Conservation (phyloP, 768 basidiomycete species). For the Amanita pallidorosea region DNA sequence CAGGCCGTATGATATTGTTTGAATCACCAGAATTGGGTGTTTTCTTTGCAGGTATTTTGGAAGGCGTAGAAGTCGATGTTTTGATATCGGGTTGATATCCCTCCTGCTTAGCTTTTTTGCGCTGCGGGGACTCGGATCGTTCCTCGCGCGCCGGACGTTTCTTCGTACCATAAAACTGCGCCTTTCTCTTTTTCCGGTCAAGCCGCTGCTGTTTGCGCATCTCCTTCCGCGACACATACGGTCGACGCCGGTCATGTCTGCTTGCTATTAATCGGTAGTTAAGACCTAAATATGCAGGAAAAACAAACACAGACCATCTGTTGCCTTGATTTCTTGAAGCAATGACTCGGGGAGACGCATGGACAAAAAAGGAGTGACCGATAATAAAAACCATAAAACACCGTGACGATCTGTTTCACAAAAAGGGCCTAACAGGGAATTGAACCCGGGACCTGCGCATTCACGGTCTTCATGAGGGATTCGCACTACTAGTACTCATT, state of each 20-base stretch:
- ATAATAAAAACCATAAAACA: too few species aligned
- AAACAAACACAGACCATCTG: background rate
- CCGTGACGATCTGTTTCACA: background rate
- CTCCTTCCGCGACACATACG: constrained; percentile 40
- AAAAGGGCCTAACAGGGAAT: background rate
- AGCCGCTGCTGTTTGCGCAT: constrained; percentile 51
- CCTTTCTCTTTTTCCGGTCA: constrained; percentile 51
- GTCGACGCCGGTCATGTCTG: constrained; percentile 4
- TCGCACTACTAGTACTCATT: background rate
- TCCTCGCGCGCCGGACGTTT: constrained; percentile 34
- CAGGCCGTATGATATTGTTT: background rate
- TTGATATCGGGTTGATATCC: background rate
- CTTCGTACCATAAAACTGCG: constrained; percentile 22
- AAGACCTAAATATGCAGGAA: background rate
- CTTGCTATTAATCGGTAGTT: background rate
- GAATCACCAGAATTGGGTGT: background rate
- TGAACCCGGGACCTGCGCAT: background rate
- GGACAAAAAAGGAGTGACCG: constrained; percentile 4
- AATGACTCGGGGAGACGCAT: constrained; percentile 4
- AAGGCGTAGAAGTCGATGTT: background rate
- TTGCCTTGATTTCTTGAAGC: constrained; percentile 1
- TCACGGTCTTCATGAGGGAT: background rate
- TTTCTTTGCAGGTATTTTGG: background rate
- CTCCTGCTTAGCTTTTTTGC: constrained; percentile 35
- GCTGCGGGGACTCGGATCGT: constrained; percentile 32